Evolutionary conservation across 371 early-diverging fungal species (phyloP), one percentile per base, ranked within the genome.

Genomic region (Apophysomyces ossiformis): DNA sequence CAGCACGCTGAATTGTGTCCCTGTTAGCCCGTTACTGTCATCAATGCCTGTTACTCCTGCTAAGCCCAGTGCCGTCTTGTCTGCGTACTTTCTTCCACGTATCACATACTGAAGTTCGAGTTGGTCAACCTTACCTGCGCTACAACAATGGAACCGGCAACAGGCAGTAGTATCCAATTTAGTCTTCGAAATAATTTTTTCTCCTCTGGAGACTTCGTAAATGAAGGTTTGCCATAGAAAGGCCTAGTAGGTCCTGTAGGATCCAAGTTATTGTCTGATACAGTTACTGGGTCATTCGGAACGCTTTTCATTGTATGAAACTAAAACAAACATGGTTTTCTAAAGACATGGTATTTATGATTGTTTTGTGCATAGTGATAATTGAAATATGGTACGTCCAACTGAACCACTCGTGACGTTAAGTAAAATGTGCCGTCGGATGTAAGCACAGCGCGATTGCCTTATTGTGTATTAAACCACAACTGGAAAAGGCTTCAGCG

Each of bases 1-100:
- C 7, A 76, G 13, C 69, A 69, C 69, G 45, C 74, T 67, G 45
- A 70, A 81, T 57, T 81, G 69, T 1, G 71, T 57, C 1, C 69
- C 66, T 11, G 44, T 50, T 11, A 81, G 54, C 8, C 61, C 21
- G 0, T 74, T 72, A 15, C 72, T 73, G 18, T 67, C 50, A 11
- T 41, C 66, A 21, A 81, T 69, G 9, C 73, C 73, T 13, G 74
- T 63, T 0, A 75, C 76, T n/a, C 68, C 65, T 37, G 72, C 45
- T 32, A 72, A 65, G 7, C 66, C 67, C 6, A 81, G 57, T 5
- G 76, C 57, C 2, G 71, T 56, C 36, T 76, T 76, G 43, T 78
- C 81, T 37, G 70, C 64, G 37, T 70, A 73, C 69, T 76, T 45
- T 38, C 7, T 8, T 36, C 35, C 41, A 16, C 12, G 12, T 57